These are phyloP conservation scores for Taphrina pruni DNA, from an alignment of 1,139 yeast genomes.

Conservation along the genomic window DNA sequence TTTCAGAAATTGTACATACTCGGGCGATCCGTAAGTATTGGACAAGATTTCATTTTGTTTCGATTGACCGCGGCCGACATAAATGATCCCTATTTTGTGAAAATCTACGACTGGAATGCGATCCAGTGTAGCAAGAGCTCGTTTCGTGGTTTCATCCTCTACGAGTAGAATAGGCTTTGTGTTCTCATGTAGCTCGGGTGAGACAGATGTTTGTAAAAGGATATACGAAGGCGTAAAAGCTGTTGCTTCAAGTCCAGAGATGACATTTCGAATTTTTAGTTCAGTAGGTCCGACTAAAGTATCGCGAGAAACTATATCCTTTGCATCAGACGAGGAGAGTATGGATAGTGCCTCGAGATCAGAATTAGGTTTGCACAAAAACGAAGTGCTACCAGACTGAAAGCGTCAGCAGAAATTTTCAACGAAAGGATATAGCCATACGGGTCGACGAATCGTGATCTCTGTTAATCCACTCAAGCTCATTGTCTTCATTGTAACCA, in stretches of 20 bases:
- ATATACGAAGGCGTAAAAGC: slow-evolving; percentile 56
- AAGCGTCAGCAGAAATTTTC: slow-evolving; percentile 3
- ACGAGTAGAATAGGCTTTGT: slow-evolving; percentile 56
- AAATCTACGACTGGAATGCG: slow-evolving; percentile 78
- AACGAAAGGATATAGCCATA: slow-evolving; percentile 56
- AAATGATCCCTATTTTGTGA: slow-evolving; percentile 78
- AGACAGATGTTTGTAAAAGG: slow-evolving; percentile 55
- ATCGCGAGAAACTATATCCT: slow-evolving; percentile 28
- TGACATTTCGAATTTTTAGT: slow-evolving; percentile 27
- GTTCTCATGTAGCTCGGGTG: slow-evolving; percentile 49
- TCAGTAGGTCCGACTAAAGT: slow-evolving; percentile 36
- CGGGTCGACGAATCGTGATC: slow-evolving; percentile 66
- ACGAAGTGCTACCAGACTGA: slow-evolving; percentile 41
- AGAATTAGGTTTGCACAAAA: slow-evolving; percentile 40
- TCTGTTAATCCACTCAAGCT: slow-evolving; percentile 61
- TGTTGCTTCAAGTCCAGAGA: slow-evolving; percentile 32
- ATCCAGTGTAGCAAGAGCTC: slow-evolving; percentile 72
- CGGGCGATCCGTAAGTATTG: slow-evolving; percentile 68
- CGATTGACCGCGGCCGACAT: slow-evolving; percentile 71
- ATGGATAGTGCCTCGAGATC: slow-evolving; percentile 32
- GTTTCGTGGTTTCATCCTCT: slow-evolving; percentile 59
- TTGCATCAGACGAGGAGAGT: slow-evolving; percentile 31
- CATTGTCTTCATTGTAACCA: slow-evolving; percentile 65
- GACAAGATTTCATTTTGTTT: slow-evolving; percentile 68
- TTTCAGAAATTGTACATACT: slow-evolving; percentile 65